Evolutionary conservation across 2,329 filamentous ascomycete species (phyloP).

Genomic region (Ophiostoma tasmaniense): DNA sequence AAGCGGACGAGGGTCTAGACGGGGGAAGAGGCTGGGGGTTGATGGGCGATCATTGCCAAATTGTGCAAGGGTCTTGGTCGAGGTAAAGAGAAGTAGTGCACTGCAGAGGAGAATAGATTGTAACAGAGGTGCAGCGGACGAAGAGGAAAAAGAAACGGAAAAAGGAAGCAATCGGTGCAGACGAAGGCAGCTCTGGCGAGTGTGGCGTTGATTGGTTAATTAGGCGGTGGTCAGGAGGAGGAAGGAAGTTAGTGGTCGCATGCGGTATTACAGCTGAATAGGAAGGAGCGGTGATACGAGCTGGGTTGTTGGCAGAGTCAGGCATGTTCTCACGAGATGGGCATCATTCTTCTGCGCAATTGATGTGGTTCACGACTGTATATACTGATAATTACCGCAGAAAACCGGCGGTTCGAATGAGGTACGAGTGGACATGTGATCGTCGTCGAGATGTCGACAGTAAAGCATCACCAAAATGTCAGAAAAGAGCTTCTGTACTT

Average conservation of each 20-base stretch:
- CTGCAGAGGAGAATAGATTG: neutral
- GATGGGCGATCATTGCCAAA: neutral
- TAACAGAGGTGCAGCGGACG: neutral
- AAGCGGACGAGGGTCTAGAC: neutral
- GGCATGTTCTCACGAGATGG: neutral
- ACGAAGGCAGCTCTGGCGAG: neutral
- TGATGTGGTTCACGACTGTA: neutral
- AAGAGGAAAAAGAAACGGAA: slow-evolving; percentile 3
- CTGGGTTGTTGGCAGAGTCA: neutral
- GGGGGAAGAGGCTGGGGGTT: neutral
- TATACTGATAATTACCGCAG: neutral
- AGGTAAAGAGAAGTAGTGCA: neutral
- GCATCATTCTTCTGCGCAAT: neutral
- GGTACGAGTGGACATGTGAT: neutral
- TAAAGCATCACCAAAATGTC: too few species aligned
- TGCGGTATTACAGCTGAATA: neutral
- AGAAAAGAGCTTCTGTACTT: neutral
- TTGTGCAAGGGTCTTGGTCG: neutral
- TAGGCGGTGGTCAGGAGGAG: neutral
- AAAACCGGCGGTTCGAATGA: neutral
- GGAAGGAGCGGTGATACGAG: neutral
- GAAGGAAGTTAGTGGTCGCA: neutral
- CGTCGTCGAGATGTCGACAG: neutral
- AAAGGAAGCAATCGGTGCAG: neutral
- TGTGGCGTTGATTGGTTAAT: slow-evolving; percentile 1